A percentile compares a stretch with the other conserved stretches of the same genome.
These are phyloP conservation scores for Arabis alpina DNA, from an alignment of 345 rosid genomes.

Conservation along the genomic window DNA sequence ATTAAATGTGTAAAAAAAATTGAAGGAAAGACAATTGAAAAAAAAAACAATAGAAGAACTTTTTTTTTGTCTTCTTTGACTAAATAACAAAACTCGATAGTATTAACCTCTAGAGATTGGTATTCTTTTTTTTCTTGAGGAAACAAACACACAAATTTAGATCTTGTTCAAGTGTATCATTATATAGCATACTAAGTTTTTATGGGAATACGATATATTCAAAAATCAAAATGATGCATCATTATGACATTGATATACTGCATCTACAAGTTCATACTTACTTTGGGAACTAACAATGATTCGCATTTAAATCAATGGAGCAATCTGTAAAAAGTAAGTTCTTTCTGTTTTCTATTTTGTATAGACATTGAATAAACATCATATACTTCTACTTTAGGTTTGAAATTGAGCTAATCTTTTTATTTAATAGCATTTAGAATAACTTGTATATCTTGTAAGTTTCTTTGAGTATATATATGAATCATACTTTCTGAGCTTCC, in stretches of 20 bases:
- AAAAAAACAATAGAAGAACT: no score
- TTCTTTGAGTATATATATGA: background rate
- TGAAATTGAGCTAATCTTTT: no score
- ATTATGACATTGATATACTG: conserved; percentile 25
- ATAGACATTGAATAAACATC: conserved; percentile 4
- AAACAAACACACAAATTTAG: background rate
- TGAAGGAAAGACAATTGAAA: no score
- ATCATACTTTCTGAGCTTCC: conserved; percentile 39
- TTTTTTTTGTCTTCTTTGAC: no score
- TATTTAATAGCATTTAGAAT: no score
- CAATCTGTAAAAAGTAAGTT: background rate
- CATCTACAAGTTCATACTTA: conserved; percentile 8
- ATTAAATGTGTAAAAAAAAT: no score
- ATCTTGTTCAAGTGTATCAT: conserved; percentile 15
- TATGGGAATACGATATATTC: conserved; percentile 32
- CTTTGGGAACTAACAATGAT: background rate
- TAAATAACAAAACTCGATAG: no score
- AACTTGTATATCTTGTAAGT: background rate
- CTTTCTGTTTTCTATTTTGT: background rate
- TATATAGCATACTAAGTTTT: background rate
- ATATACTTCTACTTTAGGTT: background rate
- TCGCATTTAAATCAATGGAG: conserved; percentile 15
- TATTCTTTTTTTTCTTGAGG: no score
- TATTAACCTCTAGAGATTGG: no score
- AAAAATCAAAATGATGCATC: background rate